Evolutionary conservation across 805 yeast species (phyloP), one percentile per base, ranked within the genome.

Genomic region (Teunomyces lycoperdinae): DNA sequence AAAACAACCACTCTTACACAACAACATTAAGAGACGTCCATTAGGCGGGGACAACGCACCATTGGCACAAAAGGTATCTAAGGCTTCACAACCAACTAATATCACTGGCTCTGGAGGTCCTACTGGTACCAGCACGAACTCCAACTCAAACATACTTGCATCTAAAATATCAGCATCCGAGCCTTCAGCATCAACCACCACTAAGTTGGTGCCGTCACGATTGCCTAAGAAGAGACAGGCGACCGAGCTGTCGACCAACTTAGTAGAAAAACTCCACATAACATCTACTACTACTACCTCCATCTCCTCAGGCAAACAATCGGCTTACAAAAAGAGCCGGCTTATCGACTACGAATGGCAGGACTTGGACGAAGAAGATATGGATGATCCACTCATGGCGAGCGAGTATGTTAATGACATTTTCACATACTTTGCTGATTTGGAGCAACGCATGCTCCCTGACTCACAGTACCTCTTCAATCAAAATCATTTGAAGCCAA

Each of bases 361-460:
- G 60, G 89, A 85, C 63, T 69, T 85, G 50, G 94, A 86, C 58
- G 79, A 76, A 28, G 87, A 81, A 51, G 91, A 86, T 61, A 61
- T 67, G 42, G 85, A 82, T 53, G 92, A 86, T 62, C 88, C 78
- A 45, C 56, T 88, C 52, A 91, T 92, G 97, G 97, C 88, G 29
- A 81, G 90, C 51, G 99, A 92, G 71, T 92, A 91, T 66, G 96
- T 87, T 47, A 79, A 73, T 52, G 97, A 89, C 50, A 91, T 92
- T 48, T 91, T 89, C 66, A 85, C 80, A 28, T 89, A 87, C 66
- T 71, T 91, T 57, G 83, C 84, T 63, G 83, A 77, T 59, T 73
- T 85, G 50, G 96, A 90, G 69, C 66, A 76, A 40, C 77, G 79
- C 58, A 88, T 92, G 42, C 71, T 88, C 59, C 96, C 90, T 2